phyloP scores from a whole-genome alignment of 345 rosid genomes.

The thale cress (Arabidopsis thaliana) region DNA sequence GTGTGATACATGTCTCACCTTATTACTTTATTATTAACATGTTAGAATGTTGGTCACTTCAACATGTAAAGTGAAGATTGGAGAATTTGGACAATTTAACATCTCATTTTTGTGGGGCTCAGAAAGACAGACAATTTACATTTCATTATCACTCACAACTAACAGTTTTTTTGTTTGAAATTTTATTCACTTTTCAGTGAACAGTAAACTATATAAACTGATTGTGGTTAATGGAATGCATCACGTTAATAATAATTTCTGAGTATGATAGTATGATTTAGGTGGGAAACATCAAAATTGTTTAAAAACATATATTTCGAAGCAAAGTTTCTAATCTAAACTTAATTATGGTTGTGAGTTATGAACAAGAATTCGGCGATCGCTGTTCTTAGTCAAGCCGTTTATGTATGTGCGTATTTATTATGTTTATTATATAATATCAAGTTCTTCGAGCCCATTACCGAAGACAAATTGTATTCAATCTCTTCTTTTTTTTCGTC shows the following conservation, averaged over 20 bases:
- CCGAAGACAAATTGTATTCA: slow-evolving; percentile 33
- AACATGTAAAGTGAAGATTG: neutral
- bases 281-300: slow-evolving; percentile 6
- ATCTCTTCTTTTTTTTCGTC: too few species aligned
- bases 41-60: neutral
- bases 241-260: neutral
- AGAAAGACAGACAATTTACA: neutral
- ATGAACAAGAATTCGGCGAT: slow-evolving; percentile 39
- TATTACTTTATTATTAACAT: slow-evolving; percentile 8
- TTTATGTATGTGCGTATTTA: slow-evolving; percentile 23
- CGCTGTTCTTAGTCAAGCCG: slow-evolving; percentile 42
- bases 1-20: slow-evolving; percentile 7
- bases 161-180: neutral
- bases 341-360: slow-evolving; percentile 18
- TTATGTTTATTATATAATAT: slow-evolving; percentile 26
- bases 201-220: neutral
- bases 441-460: slow-evolving; percentile 46
- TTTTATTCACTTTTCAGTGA: too few species aligned
- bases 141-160: neutral
- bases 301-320: neutral
- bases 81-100: neutral
- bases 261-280: neutral
- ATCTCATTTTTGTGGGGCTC: neutral
- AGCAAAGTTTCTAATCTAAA: slow-evolving; percentile 16
- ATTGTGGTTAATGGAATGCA: neutral